Evolutionary conservation across 257 asterid species (phyloP), one percentile per base, ranked within the genome.

Genomic region (Avicennia marina): DNA sequence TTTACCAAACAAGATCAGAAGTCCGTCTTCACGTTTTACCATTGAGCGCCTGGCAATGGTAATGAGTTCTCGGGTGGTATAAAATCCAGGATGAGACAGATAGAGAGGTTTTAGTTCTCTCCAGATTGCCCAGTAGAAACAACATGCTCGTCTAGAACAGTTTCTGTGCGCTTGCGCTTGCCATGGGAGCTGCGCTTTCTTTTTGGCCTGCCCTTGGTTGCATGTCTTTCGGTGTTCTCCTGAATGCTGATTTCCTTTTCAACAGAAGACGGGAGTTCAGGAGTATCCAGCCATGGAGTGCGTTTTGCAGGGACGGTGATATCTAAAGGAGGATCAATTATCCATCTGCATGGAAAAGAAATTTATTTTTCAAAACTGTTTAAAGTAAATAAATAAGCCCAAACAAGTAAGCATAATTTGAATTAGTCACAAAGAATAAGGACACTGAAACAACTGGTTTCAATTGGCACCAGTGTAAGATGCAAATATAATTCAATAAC

Each of bases 281-380:
- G 94, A 70, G 89, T 78, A 67, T 87, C 95, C 0, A 95, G 96
- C 98, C 98, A 90, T 25, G 98, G 96, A 4, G 96, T 90, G 63
- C 76, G 91, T 70, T 81, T 87, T 55, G 95, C 96, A 7, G 96
- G 84, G 73, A 90, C 81, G 0, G 87, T 87, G 44, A 90, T 80
- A 25, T 87, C 94, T 36, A 90, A 39, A 19, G 95, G 96, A 41
- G 96, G 89, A 66, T 85, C 87, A 21, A 87, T 79, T 51, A 81
- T 77, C 98, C 98, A 90, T 67, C 96, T 90, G 83, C 17, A 8
- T 43, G 19, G n/a, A 16, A 60, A 27, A 17, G 2, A 48, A 18
- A 18, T 36, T 5, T 36, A 29, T 29, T 29, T 29, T 7, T 29
- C 33, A 2, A 7, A 3, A 29, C 33, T 29, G 33, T 2, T 2